A percentile compares a stretch with the other conserved stretches of the same genome.
Conservation (phyloP, 2,329 filamentous ascomycete species). For the Arthrobotrys pseudoclavata region DNA sequence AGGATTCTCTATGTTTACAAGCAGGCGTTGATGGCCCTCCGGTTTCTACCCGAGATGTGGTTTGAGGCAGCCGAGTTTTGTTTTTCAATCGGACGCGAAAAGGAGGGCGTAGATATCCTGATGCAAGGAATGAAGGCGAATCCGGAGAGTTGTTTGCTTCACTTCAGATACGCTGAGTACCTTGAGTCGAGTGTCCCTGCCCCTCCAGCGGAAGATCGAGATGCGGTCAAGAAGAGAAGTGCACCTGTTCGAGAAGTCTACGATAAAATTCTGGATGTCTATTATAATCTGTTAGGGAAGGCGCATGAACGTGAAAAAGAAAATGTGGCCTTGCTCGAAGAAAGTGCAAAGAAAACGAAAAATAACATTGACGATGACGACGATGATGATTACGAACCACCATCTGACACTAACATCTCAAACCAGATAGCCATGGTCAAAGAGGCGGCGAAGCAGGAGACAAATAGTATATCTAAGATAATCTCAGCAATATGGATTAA, state of each 20-base stretch:
- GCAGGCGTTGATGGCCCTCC: constrained; percentile 90
- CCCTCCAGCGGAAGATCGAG: constrained; percentile 72
- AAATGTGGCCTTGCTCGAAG: constrained; percentile 73
- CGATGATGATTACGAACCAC: constrained; percentile 68
- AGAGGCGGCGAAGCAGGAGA: constrained; percentile 74
- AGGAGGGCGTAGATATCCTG: constrained; percentile 79
- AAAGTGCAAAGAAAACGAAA: constrained; percentile 66
- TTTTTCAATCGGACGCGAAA: constrained; percentile 63
- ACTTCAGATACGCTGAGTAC: constrained; percentile 89
- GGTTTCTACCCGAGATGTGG: constrained; percentile 97
- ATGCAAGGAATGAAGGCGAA: constrained; percentile 87
- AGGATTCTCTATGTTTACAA: constrained; percentile 92
- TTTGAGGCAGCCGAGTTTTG: constrained; percentile 64
- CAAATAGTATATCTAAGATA: constrained; percentile 81
- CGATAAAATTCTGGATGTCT: constrained; percentile 82
- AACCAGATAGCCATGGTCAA: constrained; percentile 72
- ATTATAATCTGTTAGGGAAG: constrained; percentile 88
- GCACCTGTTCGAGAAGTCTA: constrained; percentile 85
- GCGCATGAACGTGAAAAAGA: constrained; percentile 75
- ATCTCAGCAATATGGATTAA: constrained; percentile 96
- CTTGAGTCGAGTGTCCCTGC: constrained; percentile 82
- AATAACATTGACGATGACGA: constrained; percentile 68
- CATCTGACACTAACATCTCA: constrained; percentile 70
- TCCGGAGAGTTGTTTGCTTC: constrained; percentile 90
- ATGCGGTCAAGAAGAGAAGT: constrained; percentile 75